Percentiles rank a stretch among this genome's conserved stretches.
phyloP scores from a whole-genome alignment of 106 monocot genomes.

The Triglochin maritima region DNA sequence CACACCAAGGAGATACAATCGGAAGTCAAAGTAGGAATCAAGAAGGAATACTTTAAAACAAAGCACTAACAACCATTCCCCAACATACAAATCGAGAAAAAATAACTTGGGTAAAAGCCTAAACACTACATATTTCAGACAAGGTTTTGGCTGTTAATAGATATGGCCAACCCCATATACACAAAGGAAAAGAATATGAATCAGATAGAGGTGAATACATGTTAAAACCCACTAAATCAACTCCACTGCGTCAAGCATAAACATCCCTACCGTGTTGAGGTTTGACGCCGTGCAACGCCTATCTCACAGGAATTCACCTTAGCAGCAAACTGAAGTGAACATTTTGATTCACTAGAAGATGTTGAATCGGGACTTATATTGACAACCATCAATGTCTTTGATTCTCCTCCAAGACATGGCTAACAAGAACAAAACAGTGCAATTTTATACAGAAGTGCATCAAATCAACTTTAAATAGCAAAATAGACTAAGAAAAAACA shows the following conservation, averaged over 20 bases:
- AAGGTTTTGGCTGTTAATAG: too few relatives aligned
- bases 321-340: conserved; percentile 79
- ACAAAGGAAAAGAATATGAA: too few relatives aligned
- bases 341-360: conserved; percentile 60
- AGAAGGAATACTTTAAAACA: too few relatives aligned
- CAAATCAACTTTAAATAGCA: background rate
- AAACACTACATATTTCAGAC: too few relatives aligned
- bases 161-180: too few relatives aligned
- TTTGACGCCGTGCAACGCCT: conserved; percentile 65
- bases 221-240: too few relatives aligned
- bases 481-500: background rate
- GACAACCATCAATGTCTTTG: conserved; percentile 91
- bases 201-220: too few relatives aligned
- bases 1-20: too few relatives aligned
- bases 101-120: too few relatives aligned
- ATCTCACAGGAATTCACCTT: conserved; percentile 81
- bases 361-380: conserved; percentile 68
- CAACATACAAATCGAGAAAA: too few relatives aligned
- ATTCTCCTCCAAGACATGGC: conserved; percentile 93
- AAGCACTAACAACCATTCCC: too few relatives aligned
- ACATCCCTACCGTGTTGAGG: conserved; percentile 15
- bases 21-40: too few relatives aligned
- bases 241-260: background rate
- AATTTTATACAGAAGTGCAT: background rate
- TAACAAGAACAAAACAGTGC: conserved; percentile 8